Evolutionary conservation across 371 early-diverging fungal genomes (phyloP).

Genomic region (Apophysomyces elegans): DNA sequence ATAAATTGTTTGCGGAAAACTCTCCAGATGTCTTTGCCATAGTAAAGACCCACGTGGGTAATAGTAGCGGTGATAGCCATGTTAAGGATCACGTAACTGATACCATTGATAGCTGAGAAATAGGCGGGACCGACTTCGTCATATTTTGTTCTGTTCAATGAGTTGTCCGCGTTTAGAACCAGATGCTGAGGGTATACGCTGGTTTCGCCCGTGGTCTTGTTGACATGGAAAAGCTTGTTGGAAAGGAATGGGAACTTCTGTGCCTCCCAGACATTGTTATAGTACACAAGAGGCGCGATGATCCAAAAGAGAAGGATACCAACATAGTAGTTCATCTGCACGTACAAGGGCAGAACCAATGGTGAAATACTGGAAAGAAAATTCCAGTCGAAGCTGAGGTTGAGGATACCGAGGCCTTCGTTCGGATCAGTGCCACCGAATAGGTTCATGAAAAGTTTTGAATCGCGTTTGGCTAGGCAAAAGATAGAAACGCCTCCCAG

Average conservation of each 20-base stretch:
- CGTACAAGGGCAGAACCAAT: slow-evolving; percentile 73
- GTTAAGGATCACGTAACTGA: slow-evolving; percentile 28
- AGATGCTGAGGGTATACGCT: slow-evolving; percentile 39
- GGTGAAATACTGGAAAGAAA: slow-evolving; percentile 46
- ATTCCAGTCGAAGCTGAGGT: slow-evolving; percentile 52
- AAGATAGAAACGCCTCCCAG: slow-evolving; percentile 55
- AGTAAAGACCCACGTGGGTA: slow-evolving; percentile 46
- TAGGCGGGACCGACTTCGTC: slow-evolving; percentile 34
- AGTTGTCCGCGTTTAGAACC: slow-evolving; percentile 34
- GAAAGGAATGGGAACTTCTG: slow-evolving; percentile 41
- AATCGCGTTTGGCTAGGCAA: slow-evolving; percentile 42
- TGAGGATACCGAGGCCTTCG: slow-evolving; percentile 48
- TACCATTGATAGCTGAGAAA: slow-evolving; percentile 22
- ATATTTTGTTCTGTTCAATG: slow-evolving; percentile 28
- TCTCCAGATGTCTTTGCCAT: slow-evolving; percentile 36
- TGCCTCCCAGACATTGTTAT: slow-evolving; percentile 41
- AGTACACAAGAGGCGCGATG: slow-evolving; percentile 35
- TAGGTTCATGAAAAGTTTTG: slow-evolving; percentile 52
- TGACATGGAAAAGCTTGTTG: slow-evolving; percentile 26
- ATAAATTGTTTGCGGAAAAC: not conserved
- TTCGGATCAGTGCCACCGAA: slow-evolving; percentile 52
- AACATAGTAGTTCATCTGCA: slow-evolving; percentile 43
- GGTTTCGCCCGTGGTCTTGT: slow-evolving; percentile 20
- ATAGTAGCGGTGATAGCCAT: slow-evolving; percentile 48
- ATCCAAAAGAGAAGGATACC: slow-evolving; percentile 38